Percentiles rank a stretch among this genome's conserved stretches.
Evolutionary conservation across 2,329 filamentous ascomycete species (phyloP).

Genomic region (Penicillium olsonii): DNA sequence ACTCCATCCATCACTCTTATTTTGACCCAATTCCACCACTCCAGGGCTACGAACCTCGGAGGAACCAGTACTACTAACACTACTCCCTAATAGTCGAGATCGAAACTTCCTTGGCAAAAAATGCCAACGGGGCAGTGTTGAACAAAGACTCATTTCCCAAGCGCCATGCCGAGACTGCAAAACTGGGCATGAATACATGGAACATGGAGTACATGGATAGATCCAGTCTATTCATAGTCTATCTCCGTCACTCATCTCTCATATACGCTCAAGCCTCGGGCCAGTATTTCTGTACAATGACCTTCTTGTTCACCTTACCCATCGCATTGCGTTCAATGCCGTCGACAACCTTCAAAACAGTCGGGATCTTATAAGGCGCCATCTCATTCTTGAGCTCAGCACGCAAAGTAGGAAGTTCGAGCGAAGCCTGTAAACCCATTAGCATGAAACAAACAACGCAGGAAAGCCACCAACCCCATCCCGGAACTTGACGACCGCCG

Average conservation of each 20-base stretch:
- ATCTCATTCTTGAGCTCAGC: constrained; percentile 49
- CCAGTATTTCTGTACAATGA: constrained; percentile 42
- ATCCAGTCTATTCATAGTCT: no score
- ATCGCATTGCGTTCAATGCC: constrained; percentile 64
- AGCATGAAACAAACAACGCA: neutral
- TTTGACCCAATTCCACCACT: no score
- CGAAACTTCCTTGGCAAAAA: no score
- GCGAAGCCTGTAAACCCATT: constrained; percentile 21
- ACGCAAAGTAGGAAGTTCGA: constrained; percentile 36
- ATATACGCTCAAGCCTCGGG: constrained; percentile 17
- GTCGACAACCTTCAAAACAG: constrained; percentile 79
- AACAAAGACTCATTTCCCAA: no score
- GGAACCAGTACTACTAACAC: no score
- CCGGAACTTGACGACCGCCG: constrained; percentile 51
- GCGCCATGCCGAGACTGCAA: no score
- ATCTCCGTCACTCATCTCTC: neutral
- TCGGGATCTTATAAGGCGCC: constrained; percentile 90
- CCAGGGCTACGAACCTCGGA: no score
- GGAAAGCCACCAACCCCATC: constrained; percentile 37
- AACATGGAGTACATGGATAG: no score
- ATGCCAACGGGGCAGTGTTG: no score
- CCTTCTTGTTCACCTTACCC: constrained; percentile 69
- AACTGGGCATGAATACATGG: no score
- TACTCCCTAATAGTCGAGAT: no score
- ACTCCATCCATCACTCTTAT: no score